Percentiles rank a stretch among this genome's conserved stretches.
Conservation (phyloP, 1,284 basidiomycete species). For the Ganoderma meredithae region DNA sequence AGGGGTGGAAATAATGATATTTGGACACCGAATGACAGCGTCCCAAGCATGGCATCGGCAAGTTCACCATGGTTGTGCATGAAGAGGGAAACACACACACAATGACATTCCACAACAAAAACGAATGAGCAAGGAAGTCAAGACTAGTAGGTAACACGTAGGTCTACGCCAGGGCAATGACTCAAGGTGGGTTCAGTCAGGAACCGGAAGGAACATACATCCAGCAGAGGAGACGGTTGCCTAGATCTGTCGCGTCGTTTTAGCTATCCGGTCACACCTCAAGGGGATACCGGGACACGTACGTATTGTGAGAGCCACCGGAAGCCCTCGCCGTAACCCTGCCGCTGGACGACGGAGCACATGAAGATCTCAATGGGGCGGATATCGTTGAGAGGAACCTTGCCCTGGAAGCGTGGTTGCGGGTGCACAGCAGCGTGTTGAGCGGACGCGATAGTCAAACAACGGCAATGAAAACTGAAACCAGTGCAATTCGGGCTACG, state of each 20-base stretch:
- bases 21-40: neutral
- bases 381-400: constrained; percentile 96
- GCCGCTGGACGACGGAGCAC: constrained; percentile 99
- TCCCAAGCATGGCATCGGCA: neutral
- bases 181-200: constrained; percentile 23
- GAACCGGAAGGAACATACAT: constrained; percentile 2
- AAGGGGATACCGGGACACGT: constrained; percentile 36
- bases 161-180: constrained; percentile 28
- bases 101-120: constrained; percentile 37
- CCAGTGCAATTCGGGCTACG: constrained; percentile 32
- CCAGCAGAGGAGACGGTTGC: constrained; percentile 8
- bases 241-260: constrained; percentile 42
- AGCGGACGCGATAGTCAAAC: neutral
- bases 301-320: constrained; percentile 99
- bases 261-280: neutral
- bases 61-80: neutral
- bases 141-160: constrained; percentile 31
- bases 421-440: neutral
- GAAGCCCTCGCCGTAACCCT: constrained; percentile 99
- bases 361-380: constrained; percentile 99
- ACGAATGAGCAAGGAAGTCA: constrained; percentile 25
- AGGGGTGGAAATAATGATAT: constrained; percentile 3
- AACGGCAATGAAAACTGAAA: no score
- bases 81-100: constrained; percentile 15
- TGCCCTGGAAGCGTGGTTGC: constrained; percentile 68